Evolutionary conservation across 2,329 filamentous ascomycete genomes (phyloP).

Genomic region (Fusarium sp.): DNA sequence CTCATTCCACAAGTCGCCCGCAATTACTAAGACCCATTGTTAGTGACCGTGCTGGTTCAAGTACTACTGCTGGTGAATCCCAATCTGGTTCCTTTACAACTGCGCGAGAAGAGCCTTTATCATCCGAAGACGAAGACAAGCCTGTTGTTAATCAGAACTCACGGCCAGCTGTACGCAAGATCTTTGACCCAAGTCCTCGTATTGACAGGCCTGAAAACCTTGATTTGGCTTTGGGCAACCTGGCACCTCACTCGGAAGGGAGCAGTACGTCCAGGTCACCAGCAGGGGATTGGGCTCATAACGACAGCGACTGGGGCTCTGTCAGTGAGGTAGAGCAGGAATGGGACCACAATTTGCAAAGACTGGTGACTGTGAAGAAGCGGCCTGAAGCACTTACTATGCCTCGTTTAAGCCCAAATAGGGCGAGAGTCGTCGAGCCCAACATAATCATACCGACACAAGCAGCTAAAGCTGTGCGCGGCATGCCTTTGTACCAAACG

Average conservation of each 20-base stretch:
- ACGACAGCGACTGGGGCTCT: slow-evolving; percentile 68
- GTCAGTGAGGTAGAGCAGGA: slow-evolving; percentile 61
- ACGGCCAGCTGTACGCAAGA: slow-evolving; percentile 55
- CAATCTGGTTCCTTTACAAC: slow-evolving; percentile 77
- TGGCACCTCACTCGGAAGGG: slow-evolving; percentile 54
- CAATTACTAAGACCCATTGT: slow-evolving; percentile 58
- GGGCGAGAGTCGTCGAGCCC: slow-evolving; percentile 58
- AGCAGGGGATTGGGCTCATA: slow-evolving; percentile 59
- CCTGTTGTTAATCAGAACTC: slow-evolving; percentile 55
- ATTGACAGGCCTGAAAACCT: slow-evolving; percentile 47
- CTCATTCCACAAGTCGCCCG: slow-evolving; percentile 59
- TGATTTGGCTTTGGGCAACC: slow-evolving; percentile 55
- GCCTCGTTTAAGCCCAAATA: slow-evolving; percentile 37
- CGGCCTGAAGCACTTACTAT: slow-evolving; percentile 47
- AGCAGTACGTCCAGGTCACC: slow-evolving; percentile 52
- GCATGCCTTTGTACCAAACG: slow-evolving; percentile 57
- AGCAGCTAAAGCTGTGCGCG: slow-evolving; percentile 60
- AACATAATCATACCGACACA: slow-evolving; percentile 60
- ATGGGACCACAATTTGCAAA: slow-evolving; percentile 64
- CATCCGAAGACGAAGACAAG: slow-evolving; percentile 68
- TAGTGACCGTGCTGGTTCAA: slow-evolving; percentile 61
- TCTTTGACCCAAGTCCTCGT: slow-evolving; percentile 40
- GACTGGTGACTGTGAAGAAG: slow-evolving; percentile 65
- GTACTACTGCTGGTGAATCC: slow-evolving; percentile 67
- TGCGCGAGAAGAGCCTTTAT: slow-evolving; percentile 71